Base-by-base conservation (phyloP, 2,329 filamentous ascomycete genomes). In the Calycina marina region DNA sequence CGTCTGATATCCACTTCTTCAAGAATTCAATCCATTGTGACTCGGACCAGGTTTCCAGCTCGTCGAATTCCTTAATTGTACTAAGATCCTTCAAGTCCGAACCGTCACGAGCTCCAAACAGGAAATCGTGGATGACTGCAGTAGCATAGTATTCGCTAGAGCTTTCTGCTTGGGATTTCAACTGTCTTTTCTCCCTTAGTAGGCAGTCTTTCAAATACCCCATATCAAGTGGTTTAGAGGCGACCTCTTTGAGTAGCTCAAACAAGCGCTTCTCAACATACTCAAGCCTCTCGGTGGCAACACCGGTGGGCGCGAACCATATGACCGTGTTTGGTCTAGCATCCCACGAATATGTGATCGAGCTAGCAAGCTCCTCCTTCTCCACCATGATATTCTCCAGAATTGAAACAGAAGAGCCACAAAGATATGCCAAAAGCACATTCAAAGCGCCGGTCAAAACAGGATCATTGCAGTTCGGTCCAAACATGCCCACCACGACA, bases 351-450 rank as follows among this genome's bases (percentile, higher is more conserved):
- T 80, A 85, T 30, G 76, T 75, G 8, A 96, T 75, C 5, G 77
- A 82, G 56, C 85, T 94, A 3, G 85, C 82, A 28, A 96, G 69
- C 44, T 93, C 81, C 55, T 96, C 88, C 46, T 78, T 84, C 52
- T 98, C 90, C 2, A 98, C 90, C 39, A 98, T 68, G 12, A 76
- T 69, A 44, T 96, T 96, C 50, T 96, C 88, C 4, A 98, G 62
- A 1, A 98, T 65, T 0, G 88, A 88, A 3, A 93, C 84, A 1
- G 92, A 93, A 1, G 90, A 96, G 4, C 86, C 90, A 40, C 83
- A 84, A 12, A 98, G 71, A 49, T 96, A 98, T 2, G 78, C 75
- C 24, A 93, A 65, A 2, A 92, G 59, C 31, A 93, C 72, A 40
- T 81, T 80, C 3, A 94, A 59, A 1, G 86, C 90, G 10, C 76